A percentile compares a stretch with the other conserved stretches of the same genome.
These are phyloP conservation scores for Nicotiana noctiflora DNA, from an alignment of 257 asterid species.

Conservation along the genomic window DNA sequence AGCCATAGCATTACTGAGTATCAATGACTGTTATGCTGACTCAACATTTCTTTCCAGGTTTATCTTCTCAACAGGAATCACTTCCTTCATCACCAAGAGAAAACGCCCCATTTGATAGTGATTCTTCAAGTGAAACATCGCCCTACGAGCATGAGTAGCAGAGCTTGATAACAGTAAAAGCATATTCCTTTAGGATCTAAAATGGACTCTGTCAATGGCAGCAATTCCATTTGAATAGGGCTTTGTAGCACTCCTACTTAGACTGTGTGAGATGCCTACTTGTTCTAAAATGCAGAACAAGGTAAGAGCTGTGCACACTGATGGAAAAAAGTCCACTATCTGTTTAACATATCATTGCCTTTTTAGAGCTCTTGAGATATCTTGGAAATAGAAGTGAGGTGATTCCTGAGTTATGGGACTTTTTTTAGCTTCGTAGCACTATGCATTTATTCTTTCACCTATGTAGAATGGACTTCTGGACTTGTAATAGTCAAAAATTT, in stretches of 20 bases:
- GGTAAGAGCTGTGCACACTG: constrained; percentile 3
- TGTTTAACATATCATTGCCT: not conserved
- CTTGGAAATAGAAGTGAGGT: not conserved
- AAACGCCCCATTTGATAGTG: constrained; percentile 61
- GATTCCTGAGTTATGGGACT: not conserved
- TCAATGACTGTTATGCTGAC: not conserved
- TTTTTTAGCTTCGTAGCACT: not conserved
- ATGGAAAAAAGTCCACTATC: not conserved
- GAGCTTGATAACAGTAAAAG: not conserved
- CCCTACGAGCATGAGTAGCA: constrained; percentile 54
- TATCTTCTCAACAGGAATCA: constrained; percentile 58
- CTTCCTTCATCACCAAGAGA: constrained; percentile 63
- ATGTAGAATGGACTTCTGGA: not conserved
- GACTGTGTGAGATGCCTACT: constrained; percentile 1
- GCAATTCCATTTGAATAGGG: not conserved
- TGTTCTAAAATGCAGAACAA: not conserved
- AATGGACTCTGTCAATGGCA: not conserved
- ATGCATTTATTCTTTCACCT: not conserved
- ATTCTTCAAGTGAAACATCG: constrained; percentile 84
- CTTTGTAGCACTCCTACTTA: not conserved
- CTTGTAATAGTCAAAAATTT: not conserved
- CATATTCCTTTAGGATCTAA: not conserved
- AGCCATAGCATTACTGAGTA: not conserved
- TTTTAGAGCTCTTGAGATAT: not conserved
- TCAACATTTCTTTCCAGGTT: constrained; percentile 29